phyloP scores from a whole-genome alignment of 139 green algal species.

The Eudorina sp. region DNA sequence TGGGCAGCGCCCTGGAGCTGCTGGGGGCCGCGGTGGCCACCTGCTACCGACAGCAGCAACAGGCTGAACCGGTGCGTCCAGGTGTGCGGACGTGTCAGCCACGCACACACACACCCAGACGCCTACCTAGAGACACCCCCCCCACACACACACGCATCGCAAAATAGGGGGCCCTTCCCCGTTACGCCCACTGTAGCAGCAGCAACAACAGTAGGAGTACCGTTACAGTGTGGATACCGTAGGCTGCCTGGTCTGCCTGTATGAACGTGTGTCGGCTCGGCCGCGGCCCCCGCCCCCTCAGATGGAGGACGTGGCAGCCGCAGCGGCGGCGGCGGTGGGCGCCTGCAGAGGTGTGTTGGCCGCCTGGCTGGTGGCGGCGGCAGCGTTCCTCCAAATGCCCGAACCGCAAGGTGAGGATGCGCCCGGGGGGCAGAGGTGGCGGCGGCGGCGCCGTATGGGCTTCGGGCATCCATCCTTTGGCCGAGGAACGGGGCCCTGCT shows the following conservation, averaged over 20 bases:
- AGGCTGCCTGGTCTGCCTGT: no score
- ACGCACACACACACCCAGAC: no score
- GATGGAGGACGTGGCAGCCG: not conserved
- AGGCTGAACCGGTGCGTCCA: not conserved
- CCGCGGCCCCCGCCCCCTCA: not conserved
- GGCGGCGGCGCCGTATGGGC: not conserved
- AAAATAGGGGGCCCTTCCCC: no score
- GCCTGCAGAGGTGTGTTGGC: not conserved
- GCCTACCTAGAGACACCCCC: no score
- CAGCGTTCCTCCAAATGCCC: not conserved
- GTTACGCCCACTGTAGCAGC: not conserved
- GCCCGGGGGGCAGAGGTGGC: not conserved
- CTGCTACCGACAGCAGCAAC: not conserved
- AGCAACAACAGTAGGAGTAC: not conserved
- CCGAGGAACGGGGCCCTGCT: not conserved
- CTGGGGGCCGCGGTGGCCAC: not conserved
- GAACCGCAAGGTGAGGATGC: not conserved
- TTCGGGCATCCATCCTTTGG: no score
- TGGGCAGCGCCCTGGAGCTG: slow-evolving; percentile 6
- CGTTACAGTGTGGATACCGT: not conserved
- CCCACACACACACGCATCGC: no score
- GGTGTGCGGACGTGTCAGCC: no score
- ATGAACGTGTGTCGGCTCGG: no score
- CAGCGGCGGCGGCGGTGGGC: not conserved
- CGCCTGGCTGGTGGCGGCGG: slow-evolving; percentile 15